Conservation (phyloP, 2,329 filamentous ascomycete genomes). For the Colletotrichum nymphaeae region DNA sequence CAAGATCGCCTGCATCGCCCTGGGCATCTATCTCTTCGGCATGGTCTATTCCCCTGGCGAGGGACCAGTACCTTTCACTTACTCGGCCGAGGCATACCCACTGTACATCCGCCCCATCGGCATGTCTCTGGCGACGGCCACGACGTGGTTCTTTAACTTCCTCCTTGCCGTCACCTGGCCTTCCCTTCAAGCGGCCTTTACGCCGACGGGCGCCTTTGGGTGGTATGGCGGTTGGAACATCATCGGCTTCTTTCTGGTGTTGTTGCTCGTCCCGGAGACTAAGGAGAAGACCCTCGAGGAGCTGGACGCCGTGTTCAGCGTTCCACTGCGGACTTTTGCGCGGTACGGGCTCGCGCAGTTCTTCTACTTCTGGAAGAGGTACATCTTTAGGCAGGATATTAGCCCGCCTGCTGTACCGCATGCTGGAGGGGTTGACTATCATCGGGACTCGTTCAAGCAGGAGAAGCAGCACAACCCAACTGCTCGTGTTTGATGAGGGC, state of each 20-base stretch:
- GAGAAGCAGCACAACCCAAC: not conserved
- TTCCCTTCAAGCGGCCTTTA: conserved; percentile 55
- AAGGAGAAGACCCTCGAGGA: conserved; percentile 59
- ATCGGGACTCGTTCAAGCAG: not conserved
- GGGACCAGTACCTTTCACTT: conserved; percentile 73
- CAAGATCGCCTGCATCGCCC: conserved; percentile 57
- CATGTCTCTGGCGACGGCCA: conserved; percentile 68
- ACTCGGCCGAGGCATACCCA: conserved; percentile 75
- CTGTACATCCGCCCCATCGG: conserved; percentile 71
- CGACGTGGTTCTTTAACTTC: conserved; percentile 61
- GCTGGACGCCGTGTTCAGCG: conserved; percentile 43
- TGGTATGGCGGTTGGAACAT: conserved; percentile 64
- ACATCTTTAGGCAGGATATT: conserved; percentile 36
- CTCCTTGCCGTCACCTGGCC: conserved; percentile 59
- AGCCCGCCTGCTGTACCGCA: conserved; percentile 30
- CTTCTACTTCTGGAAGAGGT: conserved; percentile 40
- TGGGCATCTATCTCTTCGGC: conserved; percentile 62
- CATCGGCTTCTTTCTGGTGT: conserved; percentile 55
- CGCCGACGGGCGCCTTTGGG: conserved; percentile 58
- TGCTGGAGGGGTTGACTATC: not conserved
- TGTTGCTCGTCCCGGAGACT: conserved; percentile 55
- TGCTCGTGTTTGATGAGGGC: conserved; percentile 6
- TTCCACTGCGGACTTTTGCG: conserved; percentile 5
- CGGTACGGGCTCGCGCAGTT: conserved; percentile 40
- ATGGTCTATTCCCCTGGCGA: conserved; percentile 69